These are phyloP conservation scores for Crinitomyces ghanaensis DNA, from an alignment of 805 yeast genomes.

Conservation along the genomic window DNA sequence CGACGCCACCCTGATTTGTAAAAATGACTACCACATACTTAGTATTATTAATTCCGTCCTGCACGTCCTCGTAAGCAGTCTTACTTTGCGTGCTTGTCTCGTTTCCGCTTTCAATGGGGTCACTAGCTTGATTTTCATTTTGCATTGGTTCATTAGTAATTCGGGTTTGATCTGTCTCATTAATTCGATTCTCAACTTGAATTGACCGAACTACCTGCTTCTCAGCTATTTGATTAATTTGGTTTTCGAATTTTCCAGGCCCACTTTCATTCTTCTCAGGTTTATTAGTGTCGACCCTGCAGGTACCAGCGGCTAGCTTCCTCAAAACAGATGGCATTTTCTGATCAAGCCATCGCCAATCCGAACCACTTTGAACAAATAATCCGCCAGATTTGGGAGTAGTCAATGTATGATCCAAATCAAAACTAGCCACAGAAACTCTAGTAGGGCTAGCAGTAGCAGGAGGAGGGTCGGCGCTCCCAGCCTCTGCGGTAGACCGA, in stretches of 20 bases:
- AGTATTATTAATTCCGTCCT: too few relatives aligned
- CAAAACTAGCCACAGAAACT: conserved; percentile 55
- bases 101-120: too few relatives aligned
- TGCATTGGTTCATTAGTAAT: conserved; percentile 1
- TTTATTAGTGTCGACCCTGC: conserved; percentile 8
- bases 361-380: conserved; percentile 48
- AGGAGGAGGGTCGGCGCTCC: neutral
- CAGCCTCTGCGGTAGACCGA: too few relatives aligned
- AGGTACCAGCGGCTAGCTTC: conserved; percentile 6
- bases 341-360: conserved; percentile 57
- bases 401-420: conserved; percentile 73
- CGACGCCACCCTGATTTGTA: conserved; percentile 74
- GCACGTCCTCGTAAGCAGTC: too few relatives aligned
- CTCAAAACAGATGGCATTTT: conserved; percentile 7
- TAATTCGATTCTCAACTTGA: too few relatives aligned
- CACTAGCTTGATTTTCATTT: neutral
- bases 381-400: conserved; percentile 49
- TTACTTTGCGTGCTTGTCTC: too few relatives aligned
- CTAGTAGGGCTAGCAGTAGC: too few relatives aligned
- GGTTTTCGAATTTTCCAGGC: neutral
- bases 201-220: neutral
- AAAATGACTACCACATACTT: conserved; percentile 53
- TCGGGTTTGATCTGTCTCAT: neutral
- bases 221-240: neutral
- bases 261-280: neutral